Evolutionary conservation across 1,139 yeast genomes (phyloP).

Genomic region (Kurtzmaniella quercitrusa): DNA sequence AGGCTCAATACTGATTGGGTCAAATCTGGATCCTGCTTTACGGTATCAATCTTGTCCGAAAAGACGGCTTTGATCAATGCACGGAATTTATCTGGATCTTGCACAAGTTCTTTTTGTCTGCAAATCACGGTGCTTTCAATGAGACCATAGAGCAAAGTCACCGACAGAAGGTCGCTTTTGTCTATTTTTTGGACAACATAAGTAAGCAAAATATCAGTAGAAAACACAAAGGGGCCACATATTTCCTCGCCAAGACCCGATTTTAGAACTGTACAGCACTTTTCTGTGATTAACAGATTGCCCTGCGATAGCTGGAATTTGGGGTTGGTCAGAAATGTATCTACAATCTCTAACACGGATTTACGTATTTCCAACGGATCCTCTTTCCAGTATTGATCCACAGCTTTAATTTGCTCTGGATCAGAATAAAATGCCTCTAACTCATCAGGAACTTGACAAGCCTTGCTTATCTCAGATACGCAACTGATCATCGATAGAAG

Average conservation of each 20-base stretch:
- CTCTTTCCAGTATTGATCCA: conserved; percentile 31
- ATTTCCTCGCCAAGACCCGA: conserved; percentile 51
- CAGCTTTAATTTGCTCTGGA: conserved; percentile 19
- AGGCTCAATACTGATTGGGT: conserved; percentile 42
- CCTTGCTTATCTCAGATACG: conserved; percentile 64
- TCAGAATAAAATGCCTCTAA: conserved; percentile 35
- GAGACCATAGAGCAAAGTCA: conserved; percentile 39
- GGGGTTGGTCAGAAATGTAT: conserved; percentile 38
- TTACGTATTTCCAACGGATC: conserved; percentile 44
- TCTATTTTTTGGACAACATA: conserved; percentile 42
- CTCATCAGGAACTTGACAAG: conserved; percentile 59
- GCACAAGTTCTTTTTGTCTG: conserved; percentile 24
- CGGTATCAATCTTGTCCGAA: conserved; percentile 25
- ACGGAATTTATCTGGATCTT: conserved; percentile 18
- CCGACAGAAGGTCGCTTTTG: conserved; percentile 24
- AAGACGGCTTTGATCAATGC: conserved; percentile 26
- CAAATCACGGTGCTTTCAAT: conserved; percentile 39
- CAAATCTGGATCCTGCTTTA: conserved; percentile 52
- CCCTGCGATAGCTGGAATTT: conserved; percentile 24
- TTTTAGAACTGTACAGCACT: conserved; percentile 54
- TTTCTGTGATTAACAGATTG: conserved; percentile 47
- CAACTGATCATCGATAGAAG: conserved; percentile 55
- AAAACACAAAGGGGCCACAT: conserved; percentile 59
- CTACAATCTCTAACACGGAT: conserved; percentile 36
- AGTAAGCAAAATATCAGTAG: conserved; percentile 35